Conservation (phyloP, 1,284 basidiomycete genomes). For the Puccinia horiana region DNA sequence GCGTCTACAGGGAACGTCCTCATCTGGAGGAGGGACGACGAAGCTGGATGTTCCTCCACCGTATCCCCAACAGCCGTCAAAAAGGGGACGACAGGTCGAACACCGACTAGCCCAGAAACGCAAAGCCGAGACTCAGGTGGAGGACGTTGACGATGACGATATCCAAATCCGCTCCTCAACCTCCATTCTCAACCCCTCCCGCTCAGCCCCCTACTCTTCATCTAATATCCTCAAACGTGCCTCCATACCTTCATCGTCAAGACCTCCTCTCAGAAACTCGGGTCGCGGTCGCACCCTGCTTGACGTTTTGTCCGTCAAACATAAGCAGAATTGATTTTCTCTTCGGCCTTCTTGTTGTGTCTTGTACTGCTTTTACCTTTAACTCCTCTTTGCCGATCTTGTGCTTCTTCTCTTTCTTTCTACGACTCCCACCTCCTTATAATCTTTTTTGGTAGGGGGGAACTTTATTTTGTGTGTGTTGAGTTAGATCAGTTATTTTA, state of each 20-base stretch:
- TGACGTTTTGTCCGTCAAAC: conserved; percentile 12
- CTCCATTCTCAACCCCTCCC: background rate
- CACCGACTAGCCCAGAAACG: background rate
- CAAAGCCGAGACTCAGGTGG: background rate
- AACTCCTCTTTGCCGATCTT: background rate
- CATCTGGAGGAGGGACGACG: background rate
- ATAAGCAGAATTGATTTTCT: background rate
- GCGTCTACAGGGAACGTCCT: background rate
- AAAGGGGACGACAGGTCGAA: background rate
- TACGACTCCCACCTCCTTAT: too few species aligned
- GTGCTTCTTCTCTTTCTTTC: background rate
- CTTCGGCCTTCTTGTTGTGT: background rate
- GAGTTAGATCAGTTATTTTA: too few species aligned
- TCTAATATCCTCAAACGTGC: background rate
- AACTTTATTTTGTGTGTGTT: too few species aligned
- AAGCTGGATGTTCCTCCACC: background rate
- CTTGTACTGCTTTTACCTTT: background rate
- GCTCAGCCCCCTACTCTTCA: background rate
- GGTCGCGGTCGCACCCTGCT: conserved; percentile 29
- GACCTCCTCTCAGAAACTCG: background rate
- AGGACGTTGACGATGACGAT: background rate
- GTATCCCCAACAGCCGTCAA: background rate
- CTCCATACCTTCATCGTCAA: background rate
- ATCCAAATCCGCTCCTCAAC: background rate
- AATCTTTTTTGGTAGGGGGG: too few species aligned